Evolutionary conservation across 192 early-diverging fungal species (phyloP).

Genomic region (Gigaspora rosea): DNA sequence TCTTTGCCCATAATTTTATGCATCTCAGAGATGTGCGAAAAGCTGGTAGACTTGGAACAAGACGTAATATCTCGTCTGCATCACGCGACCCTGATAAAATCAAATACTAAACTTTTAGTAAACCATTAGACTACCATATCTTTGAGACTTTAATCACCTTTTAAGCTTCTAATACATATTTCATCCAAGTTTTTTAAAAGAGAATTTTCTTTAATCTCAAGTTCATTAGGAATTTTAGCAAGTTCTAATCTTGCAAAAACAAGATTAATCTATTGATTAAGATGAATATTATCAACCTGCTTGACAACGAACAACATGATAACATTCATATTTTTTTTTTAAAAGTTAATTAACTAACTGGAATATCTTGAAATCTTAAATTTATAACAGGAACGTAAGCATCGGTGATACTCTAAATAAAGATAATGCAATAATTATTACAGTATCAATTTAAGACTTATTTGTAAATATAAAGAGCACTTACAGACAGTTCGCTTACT

Average conservation of each 20-base stretch:
- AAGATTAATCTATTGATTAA: slow-evolving; percentile 78
- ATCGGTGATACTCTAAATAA: slow-evolving; percentile 62
- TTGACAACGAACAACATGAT: not conserved
- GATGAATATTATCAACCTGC: not conserved
- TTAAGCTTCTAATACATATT: slow-evolving; percentile 82
- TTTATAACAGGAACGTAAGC: slow-evolving; percentile 96
- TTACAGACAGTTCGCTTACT: slow-evolving; percentile 80
- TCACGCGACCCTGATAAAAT: slow-evolving; percentile 78
- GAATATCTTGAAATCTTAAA: slow-evolving; percentile 89
- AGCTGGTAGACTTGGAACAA: slow-evolving; percentile 87
- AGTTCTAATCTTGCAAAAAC: slow-evolving; percentile 80
- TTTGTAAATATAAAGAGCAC: not conserved
- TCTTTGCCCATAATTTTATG: slow-evolving; percentile 97
- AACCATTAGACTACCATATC: too few species aligned
- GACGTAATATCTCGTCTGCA: slow-evolving; percentile 91
- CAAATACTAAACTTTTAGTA: not conserved
- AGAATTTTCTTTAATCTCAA: slow-evolving; percentile 84
- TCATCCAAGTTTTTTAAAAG: slow-evolving; percentile 89
- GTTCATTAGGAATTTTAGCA: slow-evolving; percentile 77
- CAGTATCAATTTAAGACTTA: not conserved
- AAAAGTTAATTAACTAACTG: slow-evolving; percentile 49
- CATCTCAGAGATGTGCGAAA: slow-evolving; percentile 91
- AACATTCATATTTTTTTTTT: not conserved
- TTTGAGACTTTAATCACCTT: slow-evolving; percentile 53
- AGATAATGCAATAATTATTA: too few species aligned